Percentiles rank a stretch among this genome's conserved stretches.
Evolutionary conservation across 768 basidiomycete species (phyloP).

Genomic region (Dendrothele bispora): DNA sequence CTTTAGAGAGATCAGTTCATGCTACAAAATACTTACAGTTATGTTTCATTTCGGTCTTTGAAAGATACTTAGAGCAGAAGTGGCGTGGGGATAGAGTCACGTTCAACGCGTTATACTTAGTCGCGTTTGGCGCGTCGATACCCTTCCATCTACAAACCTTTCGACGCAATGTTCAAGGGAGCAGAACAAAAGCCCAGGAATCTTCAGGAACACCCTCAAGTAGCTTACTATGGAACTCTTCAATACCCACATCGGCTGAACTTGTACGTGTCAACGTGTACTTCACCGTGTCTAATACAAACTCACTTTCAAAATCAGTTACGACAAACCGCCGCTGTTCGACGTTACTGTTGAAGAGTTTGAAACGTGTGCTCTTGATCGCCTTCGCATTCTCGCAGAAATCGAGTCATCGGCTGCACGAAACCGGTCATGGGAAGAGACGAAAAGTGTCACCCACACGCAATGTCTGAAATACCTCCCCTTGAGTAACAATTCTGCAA

Average conservation of each 20-base stretch:
- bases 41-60: no score
- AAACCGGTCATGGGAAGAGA: slow-evolving; percentile 79
- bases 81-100: neutral
- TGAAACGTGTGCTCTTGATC: slow-evolving; percentile 84
- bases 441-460: slow-evolving; percentile 56
- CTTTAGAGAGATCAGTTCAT: neutral
- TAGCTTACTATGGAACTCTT: slow-evolving; percentile 31
- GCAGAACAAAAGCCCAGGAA: slow-evolving; percentile 1
- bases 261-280: slow-evolving; percentile 54
- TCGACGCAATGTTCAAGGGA: slow-evolving; percentile 2
- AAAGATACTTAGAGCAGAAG: no score
- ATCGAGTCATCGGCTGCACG: slow-evolving; percentile 89
- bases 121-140: neutral
- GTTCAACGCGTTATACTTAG: neutral
- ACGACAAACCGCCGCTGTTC: slow-evolving; percentile 79
- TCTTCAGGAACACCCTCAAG: slow-evolving; percentile 8
- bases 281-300: slow-evolving; percentile 2
- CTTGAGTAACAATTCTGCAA: slow-evolving; percentile 57
- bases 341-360: slow-evolving; percentile 97
- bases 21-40: no score
- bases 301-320: slow-evolving; percentile 47
- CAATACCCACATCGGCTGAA: slow-evolving; percentile 72
- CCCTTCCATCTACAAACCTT: neutral
- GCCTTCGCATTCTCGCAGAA: slow-evolving; percentile 85
- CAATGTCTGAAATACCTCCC: slow-evolving; percentile 80